These are phyloP conservation scores for Aurantiochytrium sp. DNA, from an alignment of 108 stramenopile genomes.

Conservation along the genomic window DNA sequence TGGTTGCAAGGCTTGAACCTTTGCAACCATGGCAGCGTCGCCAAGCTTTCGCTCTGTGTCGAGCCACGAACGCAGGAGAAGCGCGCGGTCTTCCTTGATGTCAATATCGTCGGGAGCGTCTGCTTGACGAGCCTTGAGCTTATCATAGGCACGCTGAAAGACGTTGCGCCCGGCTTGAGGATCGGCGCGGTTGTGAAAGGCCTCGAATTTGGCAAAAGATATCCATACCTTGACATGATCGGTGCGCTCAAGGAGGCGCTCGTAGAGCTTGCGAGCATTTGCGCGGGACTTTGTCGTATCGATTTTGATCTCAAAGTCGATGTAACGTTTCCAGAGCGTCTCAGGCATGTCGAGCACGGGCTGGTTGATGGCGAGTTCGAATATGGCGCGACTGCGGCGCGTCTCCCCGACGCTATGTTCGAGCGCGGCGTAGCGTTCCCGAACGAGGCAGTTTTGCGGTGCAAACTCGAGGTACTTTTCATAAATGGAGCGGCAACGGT, in stretches of 20 bases:
- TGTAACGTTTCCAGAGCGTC: conserved; percentile 89
- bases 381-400: conserved; percentile 86
- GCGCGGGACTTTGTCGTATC: conserved; percentile 50
- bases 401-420: conserved; percentile 86
- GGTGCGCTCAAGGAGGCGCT: conserved; percentile 82
- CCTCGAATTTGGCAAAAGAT: conserved; percentile 41
- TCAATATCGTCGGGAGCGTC: conserved; percentile 27
- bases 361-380: conserved; percentile 82
- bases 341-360: conserved; percentile 93
- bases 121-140: conserved; percentile 59
- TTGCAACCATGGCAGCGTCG: conserved; percentile 54
- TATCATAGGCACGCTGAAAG: conserved; percentile 73
- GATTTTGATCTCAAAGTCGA: conserved; percentile 83
- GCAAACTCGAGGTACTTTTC: conserved; percentile 81
- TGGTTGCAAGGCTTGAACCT: conserved; percentile 76
- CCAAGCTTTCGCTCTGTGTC: conserved; percentile 69
- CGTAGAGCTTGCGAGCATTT: conserved; percentile 70
- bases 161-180: conserved; percentile 60
- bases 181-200: conserved; percentile 27
- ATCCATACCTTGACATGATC: conserved; percentile 85
- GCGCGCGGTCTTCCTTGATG: conserved; percentile 79
- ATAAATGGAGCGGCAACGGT: conserved; percentile 87
- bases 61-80: conserved; percentile 90
- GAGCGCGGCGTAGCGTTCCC: conserved; percentile 80
- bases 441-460: conserved; percentile 80